These are phyloP conservation scores for Escallonia herrerae DNA, from an alignment of 129 eudicot genomes.

Conservation along the genomic window DNA sequence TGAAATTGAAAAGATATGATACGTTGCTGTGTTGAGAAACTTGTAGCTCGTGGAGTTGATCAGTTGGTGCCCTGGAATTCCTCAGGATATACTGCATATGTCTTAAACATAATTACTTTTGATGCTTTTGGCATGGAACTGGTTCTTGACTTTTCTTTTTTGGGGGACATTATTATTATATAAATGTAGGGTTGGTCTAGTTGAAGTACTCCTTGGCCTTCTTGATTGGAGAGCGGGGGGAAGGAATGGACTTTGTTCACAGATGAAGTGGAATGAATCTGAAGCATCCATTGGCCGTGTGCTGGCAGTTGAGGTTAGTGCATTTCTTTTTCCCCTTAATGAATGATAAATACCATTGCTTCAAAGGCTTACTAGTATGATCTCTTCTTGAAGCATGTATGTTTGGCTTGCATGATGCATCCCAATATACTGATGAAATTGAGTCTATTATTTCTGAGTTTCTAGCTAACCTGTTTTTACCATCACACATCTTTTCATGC, in stretches of 20 bases:
- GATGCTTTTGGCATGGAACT: background rate
- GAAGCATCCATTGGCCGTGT: slow-evolving; percentile 99
- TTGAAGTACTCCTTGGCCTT: slow-evolving; percentile 95
- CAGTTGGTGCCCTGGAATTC: slow-evolving; percentile 1
- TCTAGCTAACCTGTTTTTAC: too few species aligned
- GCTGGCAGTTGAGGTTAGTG: slow-evolving; percentile 84
- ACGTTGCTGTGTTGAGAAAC: too few species aligned
- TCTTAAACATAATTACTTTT: background rate
- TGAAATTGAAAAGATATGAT: too few species aligned
- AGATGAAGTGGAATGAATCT: slow-evolving; percentile 98
- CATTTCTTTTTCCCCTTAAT: background rate
- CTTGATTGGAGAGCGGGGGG: slow-evolving; percentile 99
- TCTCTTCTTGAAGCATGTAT: too few species aligned
- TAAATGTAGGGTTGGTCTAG: slow-evolving; percentile 87
- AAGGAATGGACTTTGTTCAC: slow-evolving; percentile 69
- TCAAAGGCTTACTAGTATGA: too few species aligned
- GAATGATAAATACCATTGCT: too few species aligned
- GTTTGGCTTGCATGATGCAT: too few species aligned
- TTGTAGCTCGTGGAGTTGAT: background rate
- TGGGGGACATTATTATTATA: background rate
- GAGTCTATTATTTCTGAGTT: too few species aligned
- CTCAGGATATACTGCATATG: background rate
- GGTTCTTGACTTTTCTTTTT: background rate
- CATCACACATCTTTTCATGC: too few species aligned
- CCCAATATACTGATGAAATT: too few species aligned